Conservation (phyloP, 164 flowering plant genomes). For the Platanus orientalis region DNA sequence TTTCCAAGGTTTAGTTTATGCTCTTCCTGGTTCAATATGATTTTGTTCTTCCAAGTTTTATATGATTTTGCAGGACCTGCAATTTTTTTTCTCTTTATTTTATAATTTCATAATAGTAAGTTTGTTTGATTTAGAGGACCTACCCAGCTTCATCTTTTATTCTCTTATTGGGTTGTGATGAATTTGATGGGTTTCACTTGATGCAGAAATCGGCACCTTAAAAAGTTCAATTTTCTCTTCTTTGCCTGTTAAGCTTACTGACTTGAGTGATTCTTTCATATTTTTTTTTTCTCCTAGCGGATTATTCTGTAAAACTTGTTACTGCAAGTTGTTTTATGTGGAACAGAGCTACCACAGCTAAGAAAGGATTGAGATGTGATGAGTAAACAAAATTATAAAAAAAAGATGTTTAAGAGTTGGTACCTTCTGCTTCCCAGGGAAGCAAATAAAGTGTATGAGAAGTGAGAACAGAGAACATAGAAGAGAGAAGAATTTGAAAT, state of each 20-base stretch:
- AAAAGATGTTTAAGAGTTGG: not conserved
- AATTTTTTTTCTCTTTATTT: not conserved
- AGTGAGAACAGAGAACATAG: too few species aligned
- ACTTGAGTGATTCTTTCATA: not conserved
- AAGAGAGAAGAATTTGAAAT: not conserved
- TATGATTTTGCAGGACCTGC: not conserved
- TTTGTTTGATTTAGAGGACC: too few species aligned
- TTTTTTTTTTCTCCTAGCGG: not conserved
- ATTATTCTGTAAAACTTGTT: not conserved
- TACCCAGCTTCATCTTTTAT: not conserved
- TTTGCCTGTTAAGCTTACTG: not conserved
- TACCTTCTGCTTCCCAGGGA: too few species aligned
- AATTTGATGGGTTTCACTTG: not conserved
- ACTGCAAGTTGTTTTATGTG: not conserved
- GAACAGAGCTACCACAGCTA: too few species aligned
- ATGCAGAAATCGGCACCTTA: not conserved
- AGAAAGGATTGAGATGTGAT: too few species aligned
- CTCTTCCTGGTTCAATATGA: not conserved
- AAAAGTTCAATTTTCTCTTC: not conserved
- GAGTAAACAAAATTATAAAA: not conserved
- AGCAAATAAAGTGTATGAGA: too few species aligned
- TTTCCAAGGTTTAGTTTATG: slow-evolving; percentile 18
- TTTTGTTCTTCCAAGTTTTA: not conserved
- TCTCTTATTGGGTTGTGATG: not conserved
- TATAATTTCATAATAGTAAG: too few species aligned